A percentile compares a stretch with the other conserved stretches of the same genome.
phyloP scores from a whole-genome alignment of 768 basidiomycete species.

The Suillus discolor region DNA sequence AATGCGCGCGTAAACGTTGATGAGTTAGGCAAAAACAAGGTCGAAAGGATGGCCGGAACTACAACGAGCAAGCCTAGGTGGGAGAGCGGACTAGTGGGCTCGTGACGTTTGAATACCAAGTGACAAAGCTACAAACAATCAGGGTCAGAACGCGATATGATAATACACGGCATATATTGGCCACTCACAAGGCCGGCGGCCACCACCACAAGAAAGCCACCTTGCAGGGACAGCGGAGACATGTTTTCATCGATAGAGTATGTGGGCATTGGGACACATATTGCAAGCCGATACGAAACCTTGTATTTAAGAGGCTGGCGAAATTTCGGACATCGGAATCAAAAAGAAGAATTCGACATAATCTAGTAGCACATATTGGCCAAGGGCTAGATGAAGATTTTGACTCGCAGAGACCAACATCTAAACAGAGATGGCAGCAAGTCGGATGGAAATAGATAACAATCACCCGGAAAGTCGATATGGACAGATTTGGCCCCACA shows the following conservation, averaged over 20 bases:
- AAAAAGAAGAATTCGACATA: slow-evolving; percentile 36
- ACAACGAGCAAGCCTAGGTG: slow-evolving; percentile 27
- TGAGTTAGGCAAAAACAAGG: slow-evolving; percentile 17
- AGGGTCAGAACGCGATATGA: slow-evolving; percentile 13
- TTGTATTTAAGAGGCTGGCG: slow-evolving; percentile 27
- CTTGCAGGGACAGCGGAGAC: slow-evolving; percentile 19
- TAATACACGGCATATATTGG: neutral
- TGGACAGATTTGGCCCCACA: slow-evolving; percentile 13
- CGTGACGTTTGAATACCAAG: slow-evolving; percentile 33
- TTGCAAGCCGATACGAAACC: slow-evolving; percentile 25
- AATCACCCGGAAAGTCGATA: slow-evolving; percentile 15
- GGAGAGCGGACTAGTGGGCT: slow-evolving; percentile 28
- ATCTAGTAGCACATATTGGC: slow-evolving; percentile 29
- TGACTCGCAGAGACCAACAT: slow-evolving; percentile 18
- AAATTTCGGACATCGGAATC: slow-evolving; percentile 33
- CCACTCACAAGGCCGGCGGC: slow-evolving; percentile 28
- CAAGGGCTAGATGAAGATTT: slow-evolving; percentile 26
- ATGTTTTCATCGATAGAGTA: slow-evolving; percentile 19
- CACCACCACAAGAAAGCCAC: slow-evolving; percentile 22
- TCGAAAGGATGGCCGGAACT: slow-evolving; percentile 24
- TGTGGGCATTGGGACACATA: slow-evolving; percentile 21
- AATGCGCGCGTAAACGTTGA: slow-evolving; percentile 15
- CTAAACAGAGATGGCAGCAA: slow-evolving; percentile 3
- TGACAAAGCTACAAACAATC: slow-evolving; percentile 26
- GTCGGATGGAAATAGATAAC: slow-evolving; percentile 23